phyloP scores from a whole-genome alignment of 371 early-diverging fungal genomes.

The Dichotomocladium elegans region DNA sequence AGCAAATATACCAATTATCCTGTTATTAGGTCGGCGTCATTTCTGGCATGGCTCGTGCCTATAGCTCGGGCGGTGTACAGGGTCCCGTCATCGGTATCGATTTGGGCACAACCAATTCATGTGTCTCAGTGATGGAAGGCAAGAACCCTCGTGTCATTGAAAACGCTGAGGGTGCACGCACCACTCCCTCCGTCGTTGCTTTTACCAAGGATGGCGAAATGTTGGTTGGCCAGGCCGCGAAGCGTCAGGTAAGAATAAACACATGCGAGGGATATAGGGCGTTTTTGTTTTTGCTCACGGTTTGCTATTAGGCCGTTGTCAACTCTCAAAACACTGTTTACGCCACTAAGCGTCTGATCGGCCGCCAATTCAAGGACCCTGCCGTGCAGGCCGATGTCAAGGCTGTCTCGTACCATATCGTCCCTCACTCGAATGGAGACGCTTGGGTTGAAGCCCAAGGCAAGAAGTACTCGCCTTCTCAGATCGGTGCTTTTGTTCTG shows the following conservation, averaged over 20 bases:
- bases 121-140: constrained; percentile 97
- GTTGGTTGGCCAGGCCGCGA: constrained; percentile 95
- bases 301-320: constrained; percentile 70
- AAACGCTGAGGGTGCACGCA: constrained; percentile 96
- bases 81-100: constrained; percentile 98
- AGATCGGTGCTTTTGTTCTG: constrained; percentile 93
- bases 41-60: constrained; percentile 15
- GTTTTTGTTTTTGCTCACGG: neutral
- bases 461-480: constrained; percentile 93
- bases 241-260: constrained; percentile 70
- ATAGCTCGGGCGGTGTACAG: constrained; percentile 73
- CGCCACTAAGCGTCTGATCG: constrained; percentile 95
- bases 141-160: constrained; percentile 95
- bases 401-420: constrained; percentile 87
- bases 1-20: neutral
- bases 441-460: constrained; percentile 91
- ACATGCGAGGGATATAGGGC: neutral
- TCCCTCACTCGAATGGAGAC: constrained; percentile 87
- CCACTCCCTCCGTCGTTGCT: constrained; percentile 97
- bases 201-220: constrained; percentile 90
- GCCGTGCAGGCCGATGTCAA: constrained; percentile 84
- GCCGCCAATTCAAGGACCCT: constrained; percentile 84
- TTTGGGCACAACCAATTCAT: constrained; percentile 99
- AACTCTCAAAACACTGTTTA: constrained; percentile 92
- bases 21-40: constrained; percentile 15